Percentiles rank a stretch among this genome's conserved stretches.
phyloP scores from a whole-genome alignment of 352 stramenopile species.

The Phytophthora tentaculata region DNA sequence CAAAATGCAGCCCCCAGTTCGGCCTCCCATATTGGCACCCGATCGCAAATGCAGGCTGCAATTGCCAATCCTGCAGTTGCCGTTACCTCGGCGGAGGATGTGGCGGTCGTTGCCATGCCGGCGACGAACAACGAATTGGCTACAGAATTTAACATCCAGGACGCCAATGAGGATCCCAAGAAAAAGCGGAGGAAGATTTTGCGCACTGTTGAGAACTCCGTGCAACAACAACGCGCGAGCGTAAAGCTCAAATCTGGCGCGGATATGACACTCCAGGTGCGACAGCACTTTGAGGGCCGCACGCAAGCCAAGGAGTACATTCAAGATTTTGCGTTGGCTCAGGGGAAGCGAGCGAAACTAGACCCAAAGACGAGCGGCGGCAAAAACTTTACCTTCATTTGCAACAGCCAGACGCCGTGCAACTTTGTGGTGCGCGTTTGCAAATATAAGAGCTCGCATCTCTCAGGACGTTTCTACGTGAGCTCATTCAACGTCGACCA shows the following conservation, averaged over 20 bases:
- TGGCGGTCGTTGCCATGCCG: neutral
- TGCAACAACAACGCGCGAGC: slow-evolving; percentile 28
- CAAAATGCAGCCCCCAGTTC: slow-evolving; percentile 8
- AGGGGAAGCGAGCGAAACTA: slow-evolving; percentile 50
- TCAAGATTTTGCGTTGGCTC: slow-evolving; percentile 57
- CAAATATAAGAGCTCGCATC: slow-evolving; percentile 37
- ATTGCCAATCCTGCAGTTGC: neutral
- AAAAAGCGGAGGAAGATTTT: slow-evolving; percentile 36
- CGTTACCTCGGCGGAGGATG: neutral
- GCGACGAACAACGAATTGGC: neutral
- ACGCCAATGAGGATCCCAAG: neutral
- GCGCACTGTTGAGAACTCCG: neutral
- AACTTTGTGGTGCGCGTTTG: slow-evolving; percentile 48
- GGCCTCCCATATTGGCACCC: slow-evolving; percentile 32
- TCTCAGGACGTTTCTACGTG: slow-evolving; percentile 41
- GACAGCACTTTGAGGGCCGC: slow-evolving; percentile 44
- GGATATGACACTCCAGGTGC: slow-evolving; percentile 40
- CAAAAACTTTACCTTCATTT: slow-evolving; percentile 61
- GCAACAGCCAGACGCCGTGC: slow-evolving; percentile 52
- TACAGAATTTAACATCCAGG: neutral
- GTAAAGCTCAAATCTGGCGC: slow-evolving; percentile 41
- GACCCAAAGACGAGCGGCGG: slow-evolving; percentile 46
- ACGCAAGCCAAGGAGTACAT: slow-evolving; percentile 49
- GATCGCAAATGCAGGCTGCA: slow-evolving; percentile 17
- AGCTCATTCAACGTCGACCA: slow-evolving; percentile 48